Percentiles rank a stretch among this genome's conserved stretches.
Evolutionary conservation across 2,329 filamentous ascomycete species (phyloP).

Genomic region (Cucurbitaria berberidis): DNA sequence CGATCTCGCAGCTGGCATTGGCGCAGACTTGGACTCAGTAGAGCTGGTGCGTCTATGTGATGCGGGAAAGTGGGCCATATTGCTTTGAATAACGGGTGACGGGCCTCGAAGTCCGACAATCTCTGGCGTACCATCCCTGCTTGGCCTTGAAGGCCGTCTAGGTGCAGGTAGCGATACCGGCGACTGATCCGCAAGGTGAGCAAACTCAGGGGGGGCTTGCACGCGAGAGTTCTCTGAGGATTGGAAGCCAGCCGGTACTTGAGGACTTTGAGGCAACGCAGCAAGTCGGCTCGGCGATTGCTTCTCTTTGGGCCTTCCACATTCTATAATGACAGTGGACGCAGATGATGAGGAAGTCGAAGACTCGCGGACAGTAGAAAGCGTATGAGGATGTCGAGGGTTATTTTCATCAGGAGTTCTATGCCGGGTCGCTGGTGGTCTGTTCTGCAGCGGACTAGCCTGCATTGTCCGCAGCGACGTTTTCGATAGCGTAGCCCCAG

Average conservation of each 20-base stretch:
- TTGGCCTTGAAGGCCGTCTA: conserved; percentile 54
- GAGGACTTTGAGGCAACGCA: conserved; percentile 62
- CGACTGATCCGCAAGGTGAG: conserved; percentile 68
- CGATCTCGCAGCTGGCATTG: conserved; percentile 21
- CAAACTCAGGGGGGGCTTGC: conserved; percentile 48
- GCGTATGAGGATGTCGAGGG: conserved; percentile 60
- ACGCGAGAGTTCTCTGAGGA: conserved; percentile 17
- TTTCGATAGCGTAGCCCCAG: conserved; percentile 61
- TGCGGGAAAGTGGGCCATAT: conserved; percentile 57
- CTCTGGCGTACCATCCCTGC: conserved; percentile 54
- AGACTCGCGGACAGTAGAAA: conserved; percentile 72
- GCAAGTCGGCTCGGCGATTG: conserved; percentile 36
- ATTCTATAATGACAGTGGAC: conserved; percentile 67
- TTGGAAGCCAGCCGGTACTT: conserved; percentile 9
- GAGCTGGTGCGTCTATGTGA: conserved; percentile 60
- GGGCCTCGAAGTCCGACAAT: conserved; percentile 54
- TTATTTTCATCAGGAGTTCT: conserved; percentile 59
- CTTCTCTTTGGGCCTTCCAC: conserved; percentile 53
- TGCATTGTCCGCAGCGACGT: conserved; percentile 58
- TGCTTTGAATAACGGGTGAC: conserved; percentile 63
- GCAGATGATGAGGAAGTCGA: conserved; percentile 74
- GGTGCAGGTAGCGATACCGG: conserved; percentile 54
- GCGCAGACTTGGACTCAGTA: conserved; percentile 47
- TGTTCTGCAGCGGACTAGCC: conserved; percentile 61
- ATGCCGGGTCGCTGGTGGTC: conserved; percentile 67